A percentile compares a stretch with the other conserved stretches of the same genome.
These are phyloP conservation scores for Eutypella sp. DNA, from an alignment of 2,329 filamentous ascomycete species.

Conservation along the genomic window DNA sequence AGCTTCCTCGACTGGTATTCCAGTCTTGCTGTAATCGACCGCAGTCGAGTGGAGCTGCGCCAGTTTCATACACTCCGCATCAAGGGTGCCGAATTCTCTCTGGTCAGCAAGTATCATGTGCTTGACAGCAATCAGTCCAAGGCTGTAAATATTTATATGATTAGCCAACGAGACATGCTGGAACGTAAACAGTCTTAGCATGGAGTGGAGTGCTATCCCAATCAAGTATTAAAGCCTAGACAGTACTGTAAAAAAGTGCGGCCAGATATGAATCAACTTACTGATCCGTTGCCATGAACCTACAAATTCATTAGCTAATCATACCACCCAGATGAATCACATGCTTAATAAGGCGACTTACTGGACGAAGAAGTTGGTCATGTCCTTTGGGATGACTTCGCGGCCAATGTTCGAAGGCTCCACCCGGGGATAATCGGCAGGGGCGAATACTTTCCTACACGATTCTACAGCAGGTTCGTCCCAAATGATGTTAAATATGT, in stretches of 20 bases:
- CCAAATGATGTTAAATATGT: slow-evolving; percentile 76
- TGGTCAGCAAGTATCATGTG: slow-evolving; percentile 64
- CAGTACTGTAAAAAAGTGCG: neutral
- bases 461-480: slow-evolving; percentile 49
- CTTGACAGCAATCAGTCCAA: slow-evolving; percentile 52
- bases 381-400: slow-evolving; percentile 57
- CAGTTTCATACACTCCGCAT: slow-evolving; percentile 47
- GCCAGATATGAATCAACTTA: slow-evolving; percentile 12
- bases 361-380: slow-evolving; percentile 74
- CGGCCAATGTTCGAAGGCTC: slow-evolving; percentile 54
- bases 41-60: slow-evolving; percentile 64
- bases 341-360: slow-evolving; percentile 56
- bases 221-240: neutral
- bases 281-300: slow-evolving; percentile 27
- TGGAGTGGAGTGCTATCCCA: neutral
- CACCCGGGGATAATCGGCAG: slow-evolving; percentile 67
- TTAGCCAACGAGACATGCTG: neutral
- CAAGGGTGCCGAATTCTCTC: slow-evolving; percentile 42
- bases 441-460: slow-evolving; percentile 31
- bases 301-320: neutral
- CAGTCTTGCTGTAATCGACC: slow-evolving; percentile 74
- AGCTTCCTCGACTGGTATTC: slow-evolving; percentile 49
- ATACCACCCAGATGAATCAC: slow-evolving; percentile 50
- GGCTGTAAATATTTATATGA: slow-evolving; percentile 7
- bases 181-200: neutral